Percentiles rank a stretch among this genome's conserved stretches.
These are phyloP conservation scores for Colletotrichum neosansevieriae DNA, from an alignment of 2,329 filamentous ascomycete species.

Conservation along the genomic window DNA sequence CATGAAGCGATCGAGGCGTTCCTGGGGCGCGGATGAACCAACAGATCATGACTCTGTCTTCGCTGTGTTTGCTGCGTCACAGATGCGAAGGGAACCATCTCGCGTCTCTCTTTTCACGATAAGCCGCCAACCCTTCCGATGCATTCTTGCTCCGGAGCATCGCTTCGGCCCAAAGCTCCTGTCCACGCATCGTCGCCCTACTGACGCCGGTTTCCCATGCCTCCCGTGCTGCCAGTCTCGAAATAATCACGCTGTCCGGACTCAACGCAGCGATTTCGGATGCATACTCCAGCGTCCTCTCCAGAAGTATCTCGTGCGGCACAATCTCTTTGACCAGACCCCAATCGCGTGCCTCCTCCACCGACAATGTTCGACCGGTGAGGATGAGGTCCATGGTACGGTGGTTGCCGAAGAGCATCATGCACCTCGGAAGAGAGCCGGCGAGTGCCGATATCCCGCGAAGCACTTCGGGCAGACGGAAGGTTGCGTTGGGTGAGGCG, in stretches of 20 bases:
- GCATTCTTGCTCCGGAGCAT: conserved; percentile 48
- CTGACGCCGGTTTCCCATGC: conserved; percentile 52
- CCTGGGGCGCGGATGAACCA: too few relatives aligned
- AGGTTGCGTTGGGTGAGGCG: conserved; percentile 62
- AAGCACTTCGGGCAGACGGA: conserved; percentile 69
- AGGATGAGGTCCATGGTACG: conserved; percentile 50
- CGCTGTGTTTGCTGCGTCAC: conserved; percentile 18
- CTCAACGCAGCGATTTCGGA: conserved; percentile 48
- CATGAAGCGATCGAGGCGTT: too few relatives aligned
- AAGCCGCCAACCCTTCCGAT: conserved; percentile 46
- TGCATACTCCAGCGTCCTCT: conserved; percentile 47
- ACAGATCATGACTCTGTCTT: too few relatives aligned
- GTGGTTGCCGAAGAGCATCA: conserved; percentile 50
- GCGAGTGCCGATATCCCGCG: conserved; percentile 69
- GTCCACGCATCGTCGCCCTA: conserved; percentile 49
- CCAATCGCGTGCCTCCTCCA: conserved; percentile 49
- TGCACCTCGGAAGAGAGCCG: conserved; percentile 65
- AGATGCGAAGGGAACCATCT: conserved; percentile 48
- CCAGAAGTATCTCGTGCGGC: conserved; percentile 46
- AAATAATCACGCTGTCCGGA: conserved; percentile 51
- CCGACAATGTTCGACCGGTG: conserved; percentile 45
- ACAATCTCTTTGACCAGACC: conserved; percentile 48
- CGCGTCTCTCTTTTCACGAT: conserved; percentile 48
- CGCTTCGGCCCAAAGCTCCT: conserved; percentile 47
- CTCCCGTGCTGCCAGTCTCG: conserved; percentile 48